These are phyloP conservation scores for Brettanomyces bruxellensis DNA, from an alignment of 805 yeast genomes.

Conservation along the genomic window DNA sequence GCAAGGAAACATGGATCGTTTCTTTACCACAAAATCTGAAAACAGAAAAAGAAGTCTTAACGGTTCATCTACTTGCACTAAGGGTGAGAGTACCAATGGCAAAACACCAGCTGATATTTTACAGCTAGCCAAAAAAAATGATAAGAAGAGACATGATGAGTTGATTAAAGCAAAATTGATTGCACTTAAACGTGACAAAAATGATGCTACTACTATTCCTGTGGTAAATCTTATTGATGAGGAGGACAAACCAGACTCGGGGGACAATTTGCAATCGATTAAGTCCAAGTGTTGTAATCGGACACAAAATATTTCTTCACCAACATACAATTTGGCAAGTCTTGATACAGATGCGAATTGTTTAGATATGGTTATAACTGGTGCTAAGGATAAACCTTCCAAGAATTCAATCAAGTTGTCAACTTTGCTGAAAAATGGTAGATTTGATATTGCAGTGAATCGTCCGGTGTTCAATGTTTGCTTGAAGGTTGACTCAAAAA, in stretches of 20 bases:
- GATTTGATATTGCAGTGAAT: slow-evolving; percentile 7
- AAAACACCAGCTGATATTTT: background rate
- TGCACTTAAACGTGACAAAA: background rate
- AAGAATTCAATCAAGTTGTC: background rate
- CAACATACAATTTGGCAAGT: no score
- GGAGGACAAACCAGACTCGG: no score
- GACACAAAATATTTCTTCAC: no score
- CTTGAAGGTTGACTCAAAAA: slow-evolving; percentile 8
- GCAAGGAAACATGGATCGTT: background rate
- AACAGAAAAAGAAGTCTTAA: background rate
- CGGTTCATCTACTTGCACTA: background rate
- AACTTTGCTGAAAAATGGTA: slow-evolving; percentile 8
- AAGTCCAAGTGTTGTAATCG: no score
- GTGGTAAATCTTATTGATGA: no score
- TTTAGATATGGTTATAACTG: background rate
- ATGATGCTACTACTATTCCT: no score
- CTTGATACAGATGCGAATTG: background rate
- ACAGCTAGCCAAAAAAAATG: background rate
- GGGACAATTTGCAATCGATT: background rate
- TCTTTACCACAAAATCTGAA: background rate
- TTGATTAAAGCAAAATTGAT: background rate
- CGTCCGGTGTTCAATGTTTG: slow-evolving; percentile 9
- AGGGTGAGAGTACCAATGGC: background rate
- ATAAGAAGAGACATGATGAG: background rate
- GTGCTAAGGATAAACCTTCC: background rate